A percentile compares a stretch with the other conserved stretches of the same genome.
phyloP scores from a whole-genome alignment of 108 stramenopile species.

The Bacterosira constricta region DNA sequence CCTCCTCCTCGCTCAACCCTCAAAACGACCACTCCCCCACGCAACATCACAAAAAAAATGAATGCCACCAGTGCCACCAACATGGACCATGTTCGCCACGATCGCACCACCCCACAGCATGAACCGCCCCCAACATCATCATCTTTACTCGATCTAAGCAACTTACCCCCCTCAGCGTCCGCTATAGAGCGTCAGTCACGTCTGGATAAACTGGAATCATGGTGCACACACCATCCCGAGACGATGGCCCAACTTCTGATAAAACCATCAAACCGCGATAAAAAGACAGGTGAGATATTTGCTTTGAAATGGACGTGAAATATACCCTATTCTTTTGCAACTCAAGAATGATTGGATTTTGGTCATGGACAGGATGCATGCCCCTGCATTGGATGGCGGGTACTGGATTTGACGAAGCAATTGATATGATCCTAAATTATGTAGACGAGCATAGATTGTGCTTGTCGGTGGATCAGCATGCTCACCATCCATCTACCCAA shows the following conservation, averaged over 20 bases:
- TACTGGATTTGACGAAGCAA: conserved; percentile 47
- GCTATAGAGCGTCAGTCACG: conserved; percentile 21
- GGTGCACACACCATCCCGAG: conserved; percentile 17
- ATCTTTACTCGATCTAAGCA: conserved; percentile 25
- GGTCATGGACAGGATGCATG: conserved; percentile 76
- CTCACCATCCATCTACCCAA: conserved; percentile 43
- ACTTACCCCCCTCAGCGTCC: background rate
- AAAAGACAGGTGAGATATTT: too few species aligned
- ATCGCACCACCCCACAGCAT: too few species aligned
- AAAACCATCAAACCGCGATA: conserved; percentile 13
- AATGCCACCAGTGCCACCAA: too few species aligned
- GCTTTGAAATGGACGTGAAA: conserved; percentile 8
- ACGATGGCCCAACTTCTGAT: conserved; percentile 13
- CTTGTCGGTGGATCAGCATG: conserved; percentile 40
- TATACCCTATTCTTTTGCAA: too few species aligned
- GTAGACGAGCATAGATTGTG: background rate
- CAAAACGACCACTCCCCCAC: too few species aligned
- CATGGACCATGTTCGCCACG: too few species aligned
- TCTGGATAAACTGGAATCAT: conserved; percentile 21
- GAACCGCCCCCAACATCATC: conserved; percentile 9
- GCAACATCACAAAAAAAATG: too few species aligned
- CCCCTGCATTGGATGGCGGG: conserved; percentile 84
- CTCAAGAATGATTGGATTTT: too few species aligned
- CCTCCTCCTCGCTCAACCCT: too few species aligned
- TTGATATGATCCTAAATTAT: conserved; percentile 18